These are phyloP conservation scores for Candolleomyces eurysporus DNA, from an alignment of 768 basidiomycete genomes.

Conservation along the genomic window DNA sequence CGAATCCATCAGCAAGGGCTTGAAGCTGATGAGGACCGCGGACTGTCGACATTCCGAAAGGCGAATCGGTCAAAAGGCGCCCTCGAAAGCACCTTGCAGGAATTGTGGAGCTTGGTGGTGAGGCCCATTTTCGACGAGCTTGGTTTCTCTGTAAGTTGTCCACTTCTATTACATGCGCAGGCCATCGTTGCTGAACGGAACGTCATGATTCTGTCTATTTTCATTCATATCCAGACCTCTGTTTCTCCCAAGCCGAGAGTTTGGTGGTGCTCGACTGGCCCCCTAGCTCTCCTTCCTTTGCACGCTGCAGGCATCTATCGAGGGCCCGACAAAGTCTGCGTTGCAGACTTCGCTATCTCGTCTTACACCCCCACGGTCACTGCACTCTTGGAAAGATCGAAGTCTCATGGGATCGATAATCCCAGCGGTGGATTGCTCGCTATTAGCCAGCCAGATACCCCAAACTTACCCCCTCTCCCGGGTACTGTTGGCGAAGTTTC, in stretches of 20 bases:
- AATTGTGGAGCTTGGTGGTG: neutral
- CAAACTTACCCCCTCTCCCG: no score
- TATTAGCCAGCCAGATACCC: no score
- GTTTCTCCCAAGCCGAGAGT: neutral
- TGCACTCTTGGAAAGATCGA: slow-evolving; percentile 4
- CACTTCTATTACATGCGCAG: neutral
- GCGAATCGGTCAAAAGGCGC: neutral
- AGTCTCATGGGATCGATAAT: no score
- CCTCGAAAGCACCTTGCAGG: neutral
- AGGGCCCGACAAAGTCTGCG: neutral
- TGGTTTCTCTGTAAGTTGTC: neutral
- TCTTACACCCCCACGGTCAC: slow-evolving; percentile 17
- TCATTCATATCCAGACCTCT: neutral
- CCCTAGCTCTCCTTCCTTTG: neutral
- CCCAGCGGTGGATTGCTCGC: no score
- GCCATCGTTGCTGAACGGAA: neutral
- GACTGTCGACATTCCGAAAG: neutral
- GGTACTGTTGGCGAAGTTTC: no score
- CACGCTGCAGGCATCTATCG: neutral
- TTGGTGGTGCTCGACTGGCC: neutral
- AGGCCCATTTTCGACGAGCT: neutral
- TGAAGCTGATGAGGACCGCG: neutral
- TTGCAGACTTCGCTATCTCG: slow-evolving; percentile 15
- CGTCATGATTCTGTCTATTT: no score
- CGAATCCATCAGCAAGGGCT: neutral